phyloP scores from a whole-genome alignment of 257 asterid genomes.

The Ehretia macrophylla region DNA sequence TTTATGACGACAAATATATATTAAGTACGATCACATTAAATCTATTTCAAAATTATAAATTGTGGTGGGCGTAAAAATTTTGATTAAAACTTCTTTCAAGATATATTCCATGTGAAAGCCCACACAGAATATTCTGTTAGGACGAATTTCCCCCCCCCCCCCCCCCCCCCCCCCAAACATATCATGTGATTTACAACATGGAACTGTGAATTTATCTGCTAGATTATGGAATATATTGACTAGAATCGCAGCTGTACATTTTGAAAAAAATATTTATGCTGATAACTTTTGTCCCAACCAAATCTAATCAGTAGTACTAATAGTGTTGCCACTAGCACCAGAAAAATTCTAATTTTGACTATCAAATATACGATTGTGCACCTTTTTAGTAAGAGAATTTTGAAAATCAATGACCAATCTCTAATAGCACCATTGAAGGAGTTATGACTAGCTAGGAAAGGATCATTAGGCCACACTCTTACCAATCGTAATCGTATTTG shows the following conservation, averaged over 20 bases:
- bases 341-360: background rate
- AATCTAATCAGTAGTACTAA: background rate
- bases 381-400: too few relatives aligned
- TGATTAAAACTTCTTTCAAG: conserved; percentile 11
- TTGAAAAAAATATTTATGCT: background rate
- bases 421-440: too few relatives aligned
- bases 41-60: too few relatives aligned
- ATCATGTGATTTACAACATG: conserved; percentile 2
- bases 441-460: too few relatives aligned
- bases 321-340: background rate
- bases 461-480: too few relatives aligned
- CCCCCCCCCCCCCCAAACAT: too few relatives aligned
- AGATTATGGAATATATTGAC: conserved; percentile 8
- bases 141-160: background rate
- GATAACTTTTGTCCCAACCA: background rate
- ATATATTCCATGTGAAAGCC: conserved; percentile 16
- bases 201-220: background rate
- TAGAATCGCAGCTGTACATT: background rate
- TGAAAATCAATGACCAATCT: too few relatives aligned
- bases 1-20: too few relatives aligned
- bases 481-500: too few relatives aligned
- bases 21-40: too few relatives aligned
- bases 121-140: background rate
- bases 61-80: too few relatives aligned
- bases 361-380: too few relatives aligned